phyloP scores from a whole-genome alignment of 768 basidiomycete genomes.

The Mycena polygramma region DNA sequence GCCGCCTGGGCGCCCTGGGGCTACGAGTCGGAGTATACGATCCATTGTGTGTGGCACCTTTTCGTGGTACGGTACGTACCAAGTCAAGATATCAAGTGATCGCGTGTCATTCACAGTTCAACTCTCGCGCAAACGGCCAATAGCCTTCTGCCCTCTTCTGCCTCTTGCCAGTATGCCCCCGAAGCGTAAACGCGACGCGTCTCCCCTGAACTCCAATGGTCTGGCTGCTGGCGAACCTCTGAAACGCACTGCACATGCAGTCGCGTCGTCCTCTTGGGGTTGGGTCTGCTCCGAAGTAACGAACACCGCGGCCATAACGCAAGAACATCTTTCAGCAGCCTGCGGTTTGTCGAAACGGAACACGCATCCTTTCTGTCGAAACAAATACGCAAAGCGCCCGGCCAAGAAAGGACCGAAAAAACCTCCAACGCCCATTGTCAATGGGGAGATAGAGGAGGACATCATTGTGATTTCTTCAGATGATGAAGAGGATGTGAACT shows the following conservation, averaged over 20 bases:
- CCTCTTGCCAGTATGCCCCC: conserved; percentile 54
- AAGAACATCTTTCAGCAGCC: conserved; percentile 73
- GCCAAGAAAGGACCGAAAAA: conserved; percentile 35
- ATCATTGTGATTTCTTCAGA: conserved; percentile 70
- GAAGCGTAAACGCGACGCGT: conserved; percentile 69
- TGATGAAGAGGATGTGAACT: conserved; percentile 65
- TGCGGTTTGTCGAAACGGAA: conserved; percentile 75
- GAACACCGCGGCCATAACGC: conserved; percentile 69
- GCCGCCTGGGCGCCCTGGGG: conserved; percentile 29
- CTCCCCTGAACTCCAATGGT: conserved; percentile 56
- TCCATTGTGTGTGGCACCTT: conserved; percentile 19
- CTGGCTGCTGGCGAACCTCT: conserved; percentile 73
- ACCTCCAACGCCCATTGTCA: conserved; percentile 32
- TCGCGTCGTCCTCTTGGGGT: conserved; percentile 71
- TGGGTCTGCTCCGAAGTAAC: conserved; percentile 83
- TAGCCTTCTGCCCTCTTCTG: conserved; percentile 31
- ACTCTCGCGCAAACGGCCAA: conserved; percentile 13
- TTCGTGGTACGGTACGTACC: no score
- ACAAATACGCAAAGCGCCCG: conserved; percentile 59
- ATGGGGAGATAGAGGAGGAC: conserved; percentile 69
- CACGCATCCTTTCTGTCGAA: conserved; percentile 66
- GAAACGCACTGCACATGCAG: conserved; percentile 67
- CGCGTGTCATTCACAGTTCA: background rate
- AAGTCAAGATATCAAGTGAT: conserved; percentile 7
- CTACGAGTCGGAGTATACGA: conserved; percentile 23